Evolutionary conservation across 202 grass and related monocot genomes (phyloP).

Genomic region (Panicum virgatum): DNA sequence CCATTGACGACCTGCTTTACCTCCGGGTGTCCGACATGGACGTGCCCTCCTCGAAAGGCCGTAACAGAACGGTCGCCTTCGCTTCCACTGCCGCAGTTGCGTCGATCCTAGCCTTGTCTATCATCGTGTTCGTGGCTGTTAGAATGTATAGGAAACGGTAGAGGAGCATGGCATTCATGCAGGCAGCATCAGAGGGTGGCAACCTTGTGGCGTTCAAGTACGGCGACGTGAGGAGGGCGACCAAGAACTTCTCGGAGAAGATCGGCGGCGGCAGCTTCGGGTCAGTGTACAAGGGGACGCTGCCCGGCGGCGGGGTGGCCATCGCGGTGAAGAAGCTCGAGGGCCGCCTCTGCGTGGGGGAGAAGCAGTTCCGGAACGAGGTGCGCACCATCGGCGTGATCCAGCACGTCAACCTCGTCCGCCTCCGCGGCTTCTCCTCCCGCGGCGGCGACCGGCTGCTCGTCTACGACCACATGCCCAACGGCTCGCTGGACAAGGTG

Average conservation of each 20-base stretch:
- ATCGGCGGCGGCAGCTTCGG: constrained; percentile 48
- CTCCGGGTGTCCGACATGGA: neutral
- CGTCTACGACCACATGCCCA: constrained; percentile 57
- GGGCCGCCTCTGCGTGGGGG: constrained; percentile 27
- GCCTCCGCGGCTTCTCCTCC: constrained; percentile 53
- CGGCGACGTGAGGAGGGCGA: constrained; percentile 27
- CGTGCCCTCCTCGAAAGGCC: neutral
- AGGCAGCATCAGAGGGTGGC: neutral
- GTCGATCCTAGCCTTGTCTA: neutral
- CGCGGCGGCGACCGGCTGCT: constrained; percentile 32
- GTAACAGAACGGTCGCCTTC: neutral
- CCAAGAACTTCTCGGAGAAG: constrained; percentile 56
- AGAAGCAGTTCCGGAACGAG: constrained; percentile 55
- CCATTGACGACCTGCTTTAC: neutral
- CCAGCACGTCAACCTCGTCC: constrained; percentile 55
- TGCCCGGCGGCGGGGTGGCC: neutral
- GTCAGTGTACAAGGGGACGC: constrained; percentile 37
- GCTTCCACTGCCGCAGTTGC: neutral
- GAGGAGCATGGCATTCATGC: neutral
- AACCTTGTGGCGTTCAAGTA: constrained; percentile 35
- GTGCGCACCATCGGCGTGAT: constrained; percentile 55
- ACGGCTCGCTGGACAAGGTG: constrained; percentile 44
- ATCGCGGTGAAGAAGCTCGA: constrained; percentile 52
- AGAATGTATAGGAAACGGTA: neutral
- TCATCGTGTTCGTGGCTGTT: neutral